These are phyloP conservation scores for Candida labiduridarum DNA, from an alignment of 1,139 yeast species.

Conservation along the genomic window DNA sequence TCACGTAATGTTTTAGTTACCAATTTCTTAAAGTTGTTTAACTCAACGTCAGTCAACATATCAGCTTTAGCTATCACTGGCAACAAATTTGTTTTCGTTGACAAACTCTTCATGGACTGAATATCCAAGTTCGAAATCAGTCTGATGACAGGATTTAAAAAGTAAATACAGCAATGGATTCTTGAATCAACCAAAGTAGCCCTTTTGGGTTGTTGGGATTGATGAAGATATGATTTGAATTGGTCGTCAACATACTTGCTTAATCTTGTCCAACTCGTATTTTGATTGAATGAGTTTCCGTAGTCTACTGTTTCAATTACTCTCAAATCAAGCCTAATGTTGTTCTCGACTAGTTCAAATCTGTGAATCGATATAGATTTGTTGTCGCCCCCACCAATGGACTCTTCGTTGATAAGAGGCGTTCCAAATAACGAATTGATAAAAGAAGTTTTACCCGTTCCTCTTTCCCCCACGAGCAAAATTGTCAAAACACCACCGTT, in stretches of 20 bases:
- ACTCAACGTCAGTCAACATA: conserved; percentile 51
- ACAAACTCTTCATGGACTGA: conserved; percentile 66
- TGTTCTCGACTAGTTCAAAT: conserved; percentile 52
- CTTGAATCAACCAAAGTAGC: conserved; percentile 51
- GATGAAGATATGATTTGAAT: conserved; percentile 57
- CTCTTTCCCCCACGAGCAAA: conserved; percentile 76
- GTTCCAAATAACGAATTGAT: conserved; percentile 54
- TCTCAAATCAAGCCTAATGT: conserved; percentile 51
- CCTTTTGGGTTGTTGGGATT: conserved; percentile 75
- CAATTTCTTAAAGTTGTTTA: conserved; percentile 42
- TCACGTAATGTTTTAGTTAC: conserved; percentile 46
- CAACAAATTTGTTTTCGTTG: conserved; percentile 67
- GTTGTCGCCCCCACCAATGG: conserved; percentile 8
- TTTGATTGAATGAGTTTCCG: conserved; percentile 41
- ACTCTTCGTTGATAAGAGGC: conserved; percentile 14
- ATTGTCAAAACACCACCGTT: conserved; percentile 52
- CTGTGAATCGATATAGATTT: conserved; percentile 26
- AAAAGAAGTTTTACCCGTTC: conserved; percentile 84
- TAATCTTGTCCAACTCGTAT: conserved; percentile 59
- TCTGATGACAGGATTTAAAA: conserved; percentile 59
- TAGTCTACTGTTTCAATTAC: conserved; percentile 40
- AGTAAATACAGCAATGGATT: conserved; percentile 78
- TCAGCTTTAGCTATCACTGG: conserved; percentile 82
- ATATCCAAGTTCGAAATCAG: conserved; percentile 64
- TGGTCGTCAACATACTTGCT: conserved; percentile 63